Conservation (phyloP, 1,284 basidiomycete species). For the Apiotrichum akiyoshidainum region DNA sequence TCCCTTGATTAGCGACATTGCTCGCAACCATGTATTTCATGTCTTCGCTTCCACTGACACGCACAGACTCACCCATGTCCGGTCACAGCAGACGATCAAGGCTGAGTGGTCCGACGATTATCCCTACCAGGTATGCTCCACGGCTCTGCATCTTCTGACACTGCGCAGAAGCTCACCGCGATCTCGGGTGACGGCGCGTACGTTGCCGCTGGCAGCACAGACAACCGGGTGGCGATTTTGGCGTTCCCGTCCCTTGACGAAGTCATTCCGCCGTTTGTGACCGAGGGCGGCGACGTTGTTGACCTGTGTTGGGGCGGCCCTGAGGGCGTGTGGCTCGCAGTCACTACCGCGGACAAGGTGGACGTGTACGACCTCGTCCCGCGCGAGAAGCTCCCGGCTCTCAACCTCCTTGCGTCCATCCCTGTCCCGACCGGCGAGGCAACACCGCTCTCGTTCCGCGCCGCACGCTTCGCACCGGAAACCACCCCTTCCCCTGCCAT, state of each 20-base stretch:
- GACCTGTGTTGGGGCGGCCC: conserved; percentile 47
- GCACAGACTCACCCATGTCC: conserved; percentile 58
- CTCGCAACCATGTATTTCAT: neutral
- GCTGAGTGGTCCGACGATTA: conserved; percentile 67
- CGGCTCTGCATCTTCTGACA: neutral
- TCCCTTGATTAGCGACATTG: neutral
- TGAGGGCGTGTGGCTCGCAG: conserved; percentile 36
- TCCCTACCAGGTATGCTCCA: conserved; percentile 75
- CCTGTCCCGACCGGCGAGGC: conserved; percentile 40
- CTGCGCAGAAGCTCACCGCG: conserved; percentile 44
- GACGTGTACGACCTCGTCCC: conserved; percentile 27
- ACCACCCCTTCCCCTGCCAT: conserved; percentile 3
- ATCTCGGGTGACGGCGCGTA: conserved; percentile 27
- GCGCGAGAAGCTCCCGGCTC: conserved; percentile 18
- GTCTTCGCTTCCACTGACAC: neutral
- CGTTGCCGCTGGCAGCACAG: conserved; percentile 47
- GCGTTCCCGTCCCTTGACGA: conserved; percentile 64
- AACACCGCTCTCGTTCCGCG: conserved; percentile 62
- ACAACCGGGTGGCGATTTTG: conserved; percentile 59
- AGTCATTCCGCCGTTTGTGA: conserved; percentile 51
- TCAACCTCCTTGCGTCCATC: conserved; percentile 41
- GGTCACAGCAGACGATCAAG: conserved; percentile 62
- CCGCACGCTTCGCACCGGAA: conserved; percentile 58
- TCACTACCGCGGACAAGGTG: conserved; percentile 38
- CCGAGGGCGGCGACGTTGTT: conserved; percentile 38